Conservation (phyloP, 768 basidiomycete genomes). For the Pisolithus albus region DNA sequence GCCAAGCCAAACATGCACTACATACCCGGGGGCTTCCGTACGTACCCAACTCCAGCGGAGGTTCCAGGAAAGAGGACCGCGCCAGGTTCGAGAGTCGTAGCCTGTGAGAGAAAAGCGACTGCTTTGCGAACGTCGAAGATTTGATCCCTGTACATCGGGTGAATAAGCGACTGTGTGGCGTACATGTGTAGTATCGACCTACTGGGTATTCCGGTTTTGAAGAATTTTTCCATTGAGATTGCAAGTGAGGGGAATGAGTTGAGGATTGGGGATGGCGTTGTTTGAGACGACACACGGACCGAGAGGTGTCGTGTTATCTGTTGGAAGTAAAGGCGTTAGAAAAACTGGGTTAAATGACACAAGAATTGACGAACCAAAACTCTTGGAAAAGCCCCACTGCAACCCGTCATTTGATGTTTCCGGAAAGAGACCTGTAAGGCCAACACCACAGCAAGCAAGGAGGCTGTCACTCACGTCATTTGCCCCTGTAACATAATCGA, state of each 20-base stretch:
- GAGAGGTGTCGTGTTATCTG: conserved; percentile 45
- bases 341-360: neutral
- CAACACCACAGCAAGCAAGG: too few species aligned
- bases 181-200: neutral
- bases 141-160: neutral
- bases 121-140: conserved; percentile 50
- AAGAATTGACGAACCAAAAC: conserved; percentile 51
- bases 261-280: conserved; percentile 56
- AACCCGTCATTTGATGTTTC: conserved; percentile 69
- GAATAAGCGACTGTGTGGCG: neutral
- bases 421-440: conserved; percentile 57
- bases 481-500: conserved; percentile 77
- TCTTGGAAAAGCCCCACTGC: conserved; percentile 86
- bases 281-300: conserved; percentile 78
- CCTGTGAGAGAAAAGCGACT: conserved; percentile 75
- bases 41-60: conserved; percentile 77
- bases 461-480: conserved; percentile 41
- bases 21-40: conserved; percentile 61
- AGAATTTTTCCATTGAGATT: conserved; percentile 59
- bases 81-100: conserved; percentile 75
- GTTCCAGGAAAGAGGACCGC: conserved; percentile 80
- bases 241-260: conserved; percentile 54
- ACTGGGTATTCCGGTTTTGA: conserved; percentile 80
- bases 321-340: neutral
- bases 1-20: conserved; percentile 60